Base-by-base conservation (phyloP, 371 early-diverging fungal species). In the Dinochytrium kinnereticum region DNA sequence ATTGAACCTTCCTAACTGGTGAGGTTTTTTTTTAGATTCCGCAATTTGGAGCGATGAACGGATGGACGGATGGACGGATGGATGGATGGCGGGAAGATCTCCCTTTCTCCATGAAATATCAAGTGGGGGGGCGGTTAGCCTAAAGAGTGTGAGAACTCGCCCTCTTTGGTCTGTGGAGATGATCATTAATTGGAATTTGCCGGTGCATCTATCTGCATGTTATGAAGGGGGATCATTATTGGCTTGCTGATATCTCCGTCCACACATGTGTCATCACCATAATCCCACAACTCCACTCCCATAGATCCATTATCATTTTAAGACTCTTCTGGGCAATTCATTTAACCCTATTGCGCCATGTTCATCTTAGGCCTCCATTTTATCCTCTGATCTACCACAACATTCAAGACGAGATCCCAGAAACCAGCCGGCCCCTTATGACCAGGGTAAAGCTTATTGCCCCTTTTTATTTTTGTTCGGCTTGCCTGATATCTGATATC, bases 341-440 rank as follows among this genome's bases (percentile, higher is more conserved):
- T 44, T 44, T 44, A 13, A 13, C 19, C 19, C 7, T 19, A 44
- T 44, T 19, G 13, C 7, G 13, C 44, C 44, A 7, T 19, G 13
- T 44, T 44, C 44, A 13, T 7, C 26, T 17, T 26, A 55, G 57
- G 57, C 95, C 95, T 0, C 92, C 92, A 33, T 91, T 93, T 74
- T 93, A 91, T 59, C 94, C 94, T 5, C 78, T 94, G 71, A 87
- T 94, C 81, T 93, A 93, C 80, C 88, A 93, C 74, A 88, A 93
- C 72, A 94, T 92, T 71, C 82, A 88, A 1, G 74, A 71, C 2
- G 94, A 94, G 78, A 93, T 95, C 51, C 93, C 94, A 2, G 82
- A 82, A 19, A 81, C 87, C 28, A 88, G 90, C 71, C 89, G 91
- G 69, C 77, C 79, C 17, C 87, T 86, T 0, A 90, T 94, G 55